Base-by-base conservation (phyloP, 805 yeast genomes). In the Wickerhamomyces xylosicus region DNA sequence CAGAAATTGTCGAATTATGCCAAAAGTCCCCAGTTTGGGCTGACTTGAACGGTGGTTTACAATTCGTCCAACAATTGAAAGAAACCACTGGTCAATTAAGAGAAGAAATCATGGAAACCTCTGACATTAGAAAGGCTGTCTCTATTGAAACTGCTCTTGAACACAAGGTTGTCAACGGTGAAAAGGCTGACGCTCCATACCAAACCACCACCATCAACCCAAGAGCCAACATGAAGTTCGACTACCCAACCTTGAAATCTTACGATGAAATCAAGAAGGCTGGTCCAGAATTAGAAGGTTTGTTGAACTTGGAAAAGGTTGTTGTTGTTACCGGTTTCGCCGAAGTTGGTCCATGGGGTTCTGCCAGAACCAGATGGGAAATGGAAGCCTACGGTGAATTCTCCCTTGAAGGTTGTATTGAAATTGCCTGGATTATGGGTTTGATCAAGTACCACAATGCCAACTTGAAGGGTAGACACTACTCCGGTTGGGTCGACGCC, bases 361-460 rank as follows among this genome's bases (percentile, higher is more conserved):
- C 89, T 62, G 67, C 98, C 31, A 84, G 97, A 74, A 92, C 98
- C 41, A 79, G 98, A 73, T 92, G 98, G 98, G 97, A 92, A 66
- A 92, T 92, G 95, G 98, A 92, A 69, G 85, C 97, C 35, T 50
- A 62, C 44, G 98, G 98, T 56, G 86, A 84, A 58, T 92, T 92
- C 66, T 89, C 97, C 9, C 69, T 92, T 53, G 98, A 92, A 67
- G 98, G 98, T 57, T 83, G 96, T 58, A 82, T 92, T 58, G 98
- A 92, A 69, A 89, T 92, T 95, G 97, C 99, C 37, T 92, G 97
- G 97, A 89, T 92, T 53, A 92, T 92, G 97, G 97, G 97, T 50
- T 74, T 84, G 59, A 89, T 92, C 68, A 86, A 85, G 67, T 92
- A 92, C 69, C 92, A 85, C 69, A 85, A 85, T 51, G 97, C 96